Evolutionary conservation across 495 filamentous ascomycete genomes (phyloP).

Genomic region (Penicillium ucsense): DNA sequence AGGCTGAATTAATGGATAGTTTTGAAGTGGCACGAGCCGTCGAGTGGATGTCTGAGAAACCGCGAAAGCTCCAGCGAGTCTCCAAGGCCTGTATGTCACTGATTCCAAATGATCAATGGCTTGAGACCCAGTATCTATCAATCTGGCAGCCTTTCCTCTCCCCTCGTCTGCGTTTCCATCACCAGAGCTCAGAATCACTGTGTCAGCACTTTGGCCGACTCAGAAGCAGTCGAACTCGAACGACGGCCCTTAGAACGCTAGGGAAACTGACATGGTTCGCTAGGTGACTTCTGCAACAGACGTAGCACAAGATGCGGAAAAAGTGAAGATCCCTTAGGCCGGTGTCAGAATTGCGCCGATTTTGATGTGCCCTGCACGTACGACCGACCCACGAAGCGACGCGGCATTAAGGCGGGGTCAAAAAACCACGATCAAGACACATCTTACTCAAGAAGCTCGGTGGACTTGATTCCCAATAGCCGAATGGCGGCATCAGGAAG

Average conservation of each 20-base stretch:
- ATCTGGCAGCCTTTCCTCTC: too few relatives aligned
- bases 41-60: constrained; percentile 24
- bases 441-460: background rate
- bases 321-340: constrained; percentile 15
- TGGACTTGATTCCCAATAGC: constrained; percentile 1
- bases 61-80: constrained; percentile 24
- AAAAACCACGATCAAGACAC: constrained; percentile 5
- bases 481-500: constrained; percentile 3
- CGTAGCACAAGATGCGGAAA: constrained; percentile 22
- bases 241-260: too few relatives aligned
- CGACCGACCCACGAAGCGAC: constrained; percentile 55
- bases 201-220: too few relatives aligned
- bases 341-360: constrained; percentile 43
- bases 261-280: constrained; percentile 1
- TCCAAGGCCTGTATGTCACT: constrained; percentile 21
- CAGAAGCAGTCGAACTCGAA: too few relatives aligned
- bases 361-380: constrained; percentile 70
- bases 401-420: constrained; percentile 39
- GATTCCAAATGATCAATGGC: too few relatives aligned
- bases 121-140: too few relatives aligned
- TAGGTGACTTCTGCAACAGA: constrained; percentile 26
- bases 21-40: constrained; percentile 4
- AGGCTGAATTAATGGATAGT: too few relatives aligned
- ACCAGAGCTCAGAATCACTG: too few relatives aligned
- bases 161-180: too few relatives aligned